Evolutionary conservation across 495 filamentous ascomycete species (phyloP).

Genomic region (Sphaerosporella brunnea): DNA sequence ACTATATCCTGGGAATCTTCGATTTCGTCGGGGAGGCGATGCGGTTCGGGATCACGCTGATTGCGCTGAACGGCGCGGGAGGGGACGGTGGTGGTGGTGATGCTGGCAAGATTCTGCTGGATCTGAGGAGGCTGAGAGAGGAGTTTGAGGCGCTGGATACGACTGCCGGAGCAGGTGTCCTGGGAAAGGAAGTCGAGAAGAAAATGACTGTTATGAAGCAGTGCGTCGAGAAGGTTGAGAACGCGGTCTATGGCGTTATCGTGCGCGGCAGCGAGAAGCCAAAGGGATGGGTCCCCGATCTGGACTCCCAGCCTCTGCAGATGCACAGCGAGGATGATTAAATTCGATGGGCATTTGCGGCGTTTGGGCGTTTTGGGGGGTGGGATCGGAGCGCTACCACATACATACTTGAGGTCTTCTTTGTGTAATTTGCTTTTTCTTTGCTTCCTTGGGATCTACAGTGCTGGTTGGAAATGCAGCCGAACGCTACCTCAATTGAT

Average conservation of each 20-base stretch:
- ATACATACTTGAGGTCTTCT: no score
- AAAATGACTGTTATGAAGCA: conserved; percentile 74
- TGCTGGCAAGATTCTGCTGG: conserved; percentile 12
- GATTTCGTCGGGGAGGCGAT: conserved; percentile 90
- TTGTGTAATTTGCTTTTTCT: no score
- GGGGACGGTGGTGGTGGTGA: conserved; percentile 23
- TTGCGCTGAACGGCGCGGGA: conserved; percentile 48
- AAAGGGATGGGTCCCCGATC: conserved; percentile 77
- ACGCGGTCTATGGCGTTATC: conserved; percentile 65
- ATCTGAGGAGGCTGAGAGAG: conserved; percentile 38
- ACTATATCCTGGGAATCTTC: conserved; percentile 83
- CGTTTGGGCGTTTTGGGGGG: no score
- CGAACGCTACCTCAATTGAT: no score
- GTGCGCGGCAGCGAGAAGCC: conserved; percentile 78
- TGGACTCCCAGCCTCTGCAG: neutral
- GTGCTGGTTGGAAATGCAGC: no score
- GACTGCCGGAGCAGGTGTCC: conserved; percentile 14
- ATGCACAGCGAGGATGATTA: neutral
- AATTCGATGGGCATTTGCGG: no score
- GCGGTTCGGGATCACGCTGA: conserved; percentile 74
- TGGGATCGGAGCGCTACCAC: no score
- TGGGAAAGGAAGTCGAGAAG: conserved; percentile 49
- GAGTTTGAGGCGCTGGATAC: conserved; percentile 53
- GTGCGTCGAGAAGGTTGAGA: conserved; percentile 88
- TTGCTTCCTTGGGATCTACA: no score